Evolutionary conservation across 768 basidiomycete species (phyloP).

Genomic region (Leccinum disarticulatum): DNA sequence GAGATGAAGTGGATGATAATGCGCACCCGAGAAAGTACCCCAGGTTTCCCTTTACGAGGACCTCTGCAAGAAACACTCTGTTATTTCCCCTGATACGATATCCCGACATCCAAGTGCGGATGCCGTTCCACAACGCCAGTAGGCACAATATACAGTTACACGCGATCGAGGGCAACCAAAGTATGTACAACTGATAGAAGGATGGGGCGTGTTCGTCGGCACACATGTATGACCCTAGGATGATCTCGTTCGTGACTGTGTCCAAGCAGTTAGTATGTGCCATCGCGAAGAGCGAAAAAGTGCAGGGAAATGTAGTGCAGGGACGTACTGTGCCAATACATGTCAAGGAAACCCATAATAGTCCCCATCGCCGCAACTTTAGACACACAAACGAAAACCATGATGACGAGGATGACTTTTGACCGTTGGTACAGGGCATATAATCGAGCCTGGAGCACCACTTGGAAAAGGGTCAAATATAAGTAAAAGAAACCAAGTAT

Average conservation of each 20-base stretch:
- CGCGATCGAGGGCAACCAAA: conserved; percentile 13
- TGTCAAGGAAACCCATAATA: not conserved
- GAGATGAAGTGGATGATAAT: not conserved
- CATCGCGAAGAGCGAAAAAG: too few species aligned
- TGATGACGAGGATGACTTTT: not conserved
- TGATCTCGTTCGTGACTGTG: not conserved
- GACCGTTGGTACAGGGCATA: not conserved
- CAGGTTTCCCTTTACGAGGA: not conserved
- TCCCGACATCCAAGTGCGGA: not conserved
- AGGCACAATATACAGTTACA: conserved; percentile 4
- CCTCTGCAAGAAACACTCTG: not conserved
- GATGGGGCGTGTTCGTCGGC: not conserved
- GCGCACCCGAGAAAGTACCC: conserved; percentile 4
- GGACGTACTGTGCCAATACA: conserved; percentile 1
- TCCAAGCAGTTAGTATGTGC: not conserved
- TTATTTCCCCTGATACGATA: too few species aligned
- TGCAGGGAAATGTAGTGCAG: too few species aligned
- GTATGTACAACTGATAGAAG: conserved; percentile 2
- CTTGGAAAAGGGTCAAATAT: not conserved
- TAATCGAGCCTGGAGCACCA: not conserved
- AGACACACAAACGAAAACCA: not conserved
- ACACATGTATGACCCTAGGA: conserved; percentile 7
- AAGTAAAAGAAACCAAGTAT: too few species aligned
- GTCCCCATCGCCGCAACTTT: not conserved
- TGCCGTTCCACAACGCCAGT: conserved; percentile 4